Evolutionary conservation across 345 rosid genomes (phyloP), one percentile per base, ranked within the genome.

Genomic region (Trapa incisa): DNA sequence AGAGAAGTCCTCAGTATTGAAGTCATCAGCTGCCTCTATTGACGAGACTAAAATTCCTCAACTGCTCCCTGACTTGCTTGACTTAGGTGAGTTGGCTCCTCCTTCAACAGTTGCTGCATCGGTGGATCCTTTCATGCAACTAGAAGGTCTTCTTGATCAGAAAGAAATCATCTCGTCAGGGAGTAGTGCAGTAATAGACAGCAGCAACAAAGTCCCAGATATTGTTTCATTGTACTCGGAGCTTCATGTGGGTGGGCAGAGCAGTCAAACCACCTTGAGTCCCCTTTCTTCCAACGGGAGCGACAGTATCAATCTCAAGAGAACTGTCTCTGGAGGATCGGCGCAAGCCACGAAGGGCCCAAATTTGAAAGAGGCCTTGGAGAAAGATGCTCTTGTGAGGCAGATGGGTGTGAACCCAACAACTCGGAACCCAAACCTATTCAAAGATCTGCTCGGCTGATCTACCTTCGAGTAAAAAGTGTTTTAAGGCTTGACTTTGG

Each of bases 381-480:
- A 86, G 76, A 92, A 86, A 80, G 98, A 92, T 61, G 91, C 98
- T 16, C 87, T 82, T 29, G 88, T 88, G 52, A 88, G 98, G 85
- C 91, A 89, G 80, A 86, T 89, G 96, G 98, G 98, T 42, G 96
- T 92, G 66, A 89, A 72, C 66, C 96, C 98, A 65, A 69, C 81
- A 16, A 85, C 83, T 78, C 96, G 83, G 77, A 92, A 89, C 68
- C 98, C 98, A n/a, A 87, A 84, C 72, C 81, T 89, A 66, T 87
- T 92, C 74, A 87, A 84, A 80, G 96, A 89, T 83, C 78, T 92
- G 77, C 83, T 92, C 0, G 89, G 92, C 78, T 87, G 78, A 83
- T 76, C 29, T 22, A 22, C 0, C 47, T 32, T 39, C 1, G 47
- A 43, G 42, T 16, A 33, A 16, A 33, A 22, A 22, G 29, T 22